Evolutionary conservation across 192 early-diverging fungal genomes (phyloP).

Genomic region (Coemansia sp.): DNA sequence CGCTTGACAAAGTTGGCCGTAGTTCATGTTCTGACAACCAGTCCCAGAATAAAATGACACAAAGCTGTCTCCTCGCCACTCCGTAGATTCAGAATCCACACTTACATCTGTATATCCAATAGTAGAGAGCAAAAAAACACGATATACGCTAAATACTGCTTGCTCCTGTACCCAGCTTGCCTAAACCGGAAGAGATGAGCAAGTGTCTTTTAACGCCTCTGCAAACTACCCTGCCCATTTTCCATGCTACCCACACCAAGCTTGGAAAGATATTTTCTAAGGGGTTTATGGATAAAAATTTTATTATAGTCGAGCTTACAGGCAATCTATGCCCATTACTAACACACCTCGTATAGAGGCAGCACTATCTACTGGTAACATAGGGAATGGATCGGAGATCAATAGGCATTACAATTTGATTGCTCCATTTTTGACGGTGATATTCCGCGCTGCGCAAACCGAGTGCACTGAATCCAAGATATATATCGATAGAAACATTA

Average conservation of each 20-base stretch:
- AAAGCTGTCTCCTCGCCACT: not conserved
- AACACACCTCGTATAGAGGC: constrained; percentile 37
- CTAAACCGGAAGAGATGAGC: constrained; percentile 6
- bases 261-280: constrained; percentile 15
- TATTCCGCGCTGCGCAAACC: constrained; percentile 37
- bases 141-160: constrained; percentile 28
- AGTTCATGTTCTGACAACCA: not conserved
- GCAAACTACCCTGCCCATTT: constrained; percentile 27
- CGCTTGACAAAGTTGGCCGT: not conserved
- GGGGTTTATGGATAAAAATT: constrained; percentile 12
- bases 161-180: constrained; percentile 15
- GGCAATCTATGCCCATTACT: constrained; percentile 39
- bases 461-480: constrained; percentile 15
- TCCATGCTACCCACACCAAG: constrained; percentile 15
- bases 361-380: constrained; percentile 20
- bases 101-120: not conserved
- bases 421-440: constrained; percentile 31
- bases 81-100: constrained; percentile 26
- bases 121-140: constrained; percentile 18
- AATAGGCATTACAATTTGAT: constrained; percentile 45
- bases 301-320: constrained; percentile 38
- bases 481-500: constrained; percentile 38
- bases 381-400: constrained; percentile 30
- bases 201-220: constrained; percentile 5
- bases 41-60: not conserved